Percentiles rank a stretch among this genome's conserved stretches.
Evolutionary conservation across 306 rosid species (phyloP).

Genomic region (Corylus heterophylla): DNA sequence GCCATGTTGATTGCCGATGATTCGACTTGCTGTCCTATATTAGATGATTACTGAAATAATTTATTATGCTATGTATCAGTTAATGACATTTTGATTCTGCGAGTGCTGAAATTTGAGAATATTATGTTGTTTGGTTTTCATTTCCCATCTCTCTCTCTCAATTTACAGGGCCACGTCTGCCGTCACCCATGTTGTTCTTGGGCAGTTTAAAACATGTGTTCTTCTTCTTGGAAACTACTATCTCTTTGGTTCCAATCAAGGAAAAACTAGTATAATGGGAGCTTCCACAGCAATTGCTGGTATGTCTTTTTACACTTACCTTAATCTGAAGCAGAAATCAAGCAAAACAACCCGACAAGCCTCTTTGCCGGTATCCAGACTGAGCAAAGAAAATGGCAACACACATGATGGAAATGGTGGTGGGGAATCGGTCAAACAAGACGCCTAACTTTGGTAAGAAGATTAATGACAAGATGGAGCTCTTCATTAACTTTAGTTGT

Average conservation of each 20-base stretch:
- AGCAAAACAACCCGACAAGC: constrained; percentile 58
- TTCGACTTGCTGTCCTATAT: background rate
- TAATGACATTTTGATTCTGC: background rate
- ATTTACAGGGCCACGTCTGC: constrained; percentile 91
- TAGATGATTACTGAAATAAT: background rate
- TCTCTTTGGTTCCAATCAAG: constrained; percentile 84
- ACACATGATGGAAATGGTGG: constrained; percentile 56
- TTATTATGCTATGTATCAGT: background rate
- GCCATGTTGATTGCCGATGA: background rate
- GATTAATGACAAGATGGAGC: constrained; percentile 14
- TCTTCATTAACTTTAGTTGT: constrained; percentile 14
- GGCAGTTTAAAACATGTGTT: constrained; percentile 95
- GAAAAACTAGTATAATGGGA: constrained; percentile 71
- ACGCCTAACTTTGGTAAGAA: constrained; percentile 6
- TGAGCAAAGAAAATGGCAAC: constrained; percentile 73
- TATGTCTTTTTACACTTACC: constrained; percentile 84
- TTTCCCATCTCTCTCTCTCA: background rate
- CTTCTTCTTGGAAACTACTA: constrained; percentile 86
- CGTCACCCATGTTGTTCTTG: constrained; percentile 86
- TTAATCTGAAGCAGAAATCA: constrained; percentile 59
- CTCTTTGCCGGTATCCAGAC: constrained; percentile 66
- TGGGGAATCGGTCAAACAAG: constrained; percentile 68
- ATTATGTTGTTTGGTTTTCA: constrained; percentile 13
- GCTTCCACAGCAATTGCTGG: constrained; percentile 88
- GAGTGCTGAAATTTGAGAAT: background rate